Evolutionary conservation across 2,329 filamentous ascomycete genomes (phyloP).

Genomic region (Phaeosphaeriaceae sp.): DNA sequence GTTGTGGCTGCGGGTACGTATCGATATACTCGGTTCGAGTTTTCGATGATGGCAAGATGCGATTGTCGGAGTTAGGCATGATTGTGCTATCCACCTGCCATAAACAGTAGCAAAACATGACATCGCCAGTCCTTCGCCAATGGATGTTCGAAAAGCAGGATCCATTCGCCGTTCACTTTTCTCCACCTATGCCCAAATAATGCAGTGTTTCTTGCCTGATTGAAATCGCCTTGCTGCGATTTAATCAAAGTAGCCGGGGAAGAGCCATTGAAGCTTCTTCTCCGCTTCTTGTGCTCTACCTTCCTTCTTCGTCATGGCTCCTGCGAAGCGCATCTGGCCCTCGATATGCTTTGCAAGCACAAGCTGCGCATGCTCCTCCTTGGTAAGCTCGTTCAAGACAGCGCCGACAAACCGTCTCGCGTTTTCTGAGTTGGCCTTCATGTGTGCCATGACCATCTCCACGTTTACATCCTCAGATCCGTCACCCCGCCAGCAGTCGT

Average conservation of each 20-base stretch:
- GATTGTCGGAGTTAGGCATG: constrained; percentile 3
- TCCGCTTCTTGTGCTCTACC: constrained; percentile 76
- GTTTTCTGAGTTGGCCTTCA: constrained; percentile 91
- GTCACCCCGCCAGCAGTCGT: constrained; percentile 93
- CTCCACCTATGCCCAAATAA: not conserved
- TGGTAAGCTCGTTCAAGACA: constrained; percentile 84
- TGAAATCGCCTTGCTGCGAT: not conserved
- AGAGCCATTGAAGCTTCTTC: constrained; percentile 84
- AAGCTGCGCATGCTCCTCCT: constrained; percentile 76
- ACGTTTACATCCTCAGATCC: constrained; percentile 83
- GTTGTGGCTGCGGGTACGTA: constrained; percentile 19
- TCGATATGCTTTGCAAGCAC: constrained; percentile 83
- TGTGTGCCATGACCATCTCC: constrained; percentile 95
- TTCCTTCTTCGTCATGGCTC: constrained; percentile 81
- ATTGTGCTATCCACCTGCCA: constrained; percentile 18
- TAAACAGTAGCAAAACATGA: constrained; percentile 5
- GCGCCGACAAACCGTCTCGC: constrained; percentile 84
- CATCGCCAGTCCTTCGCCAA: not conserved
- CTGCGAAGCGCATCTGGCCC: constrained; percentile 76
- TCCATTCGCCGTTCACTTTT: not conserved
- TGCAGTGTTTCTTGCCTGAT: no score
- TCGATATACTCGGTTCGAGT: constrained; percentile 17
- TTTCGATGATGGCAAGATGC: constrained; percentile 28
- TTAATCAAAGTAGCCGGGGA: constrained; percentile 76
- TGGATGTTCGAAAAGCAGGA: not conserved